These are phyloP conservation scores for Leucogyrophana mollusca DNA, from an alignment of 768 basidiomycete species.

Conservation along the genomic window DNA sequence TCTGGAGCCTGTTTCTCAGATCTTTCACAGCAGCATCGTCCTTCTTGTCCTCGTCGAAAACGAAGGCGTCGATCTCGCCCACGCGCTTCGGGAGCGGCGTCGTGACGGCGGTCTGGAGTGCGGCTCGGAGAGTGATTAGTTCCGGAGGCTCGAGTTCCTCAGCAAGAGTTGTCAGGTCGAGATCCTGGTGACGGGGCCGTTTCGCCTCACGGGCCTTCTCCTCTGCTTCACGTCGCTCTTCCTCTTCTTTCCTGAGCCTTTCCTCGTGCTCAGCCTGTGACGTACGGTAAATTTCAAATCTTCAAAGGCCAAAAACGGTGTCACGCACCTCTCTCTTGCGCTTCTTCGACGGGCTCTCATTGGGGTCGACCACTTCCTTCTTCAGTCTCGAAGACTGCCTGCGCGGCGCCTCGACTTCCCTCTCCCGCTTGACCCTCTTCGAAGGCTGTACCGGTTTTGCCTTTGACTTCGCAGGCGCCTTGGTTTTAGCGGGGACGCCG, in stretches of 20 bases:
- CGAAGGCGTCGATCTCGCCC: slow-evolving; percentile 50
- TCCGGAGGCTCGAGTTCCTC: slow-evolving; percentile 48
- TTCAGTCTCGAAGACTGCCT: slow-evolving; percentile 67
- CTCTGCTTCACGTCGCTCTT: slow-evolving; percentile 58
- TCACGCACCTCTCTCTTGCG: slow-evolving; percentile 61
- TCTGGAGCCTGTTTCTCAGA: slow-evolving; percentile 52
- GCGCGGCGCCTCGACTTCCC: slow-evolving; percentile 44
- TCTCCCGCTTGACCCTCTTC: slow-evolving; percentile 55
- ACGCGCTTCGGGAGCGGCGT: slow-evolving; percentile 36
- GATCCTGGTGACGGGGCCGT: slow-evolving; percentile 64
- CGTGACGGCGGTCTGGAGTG: slow-evolving; percentile 41
- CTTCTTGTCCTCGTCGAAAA: slow-evolving; percentile 44
- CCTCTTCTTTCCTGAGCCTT: slow-evolving; percentile 52
- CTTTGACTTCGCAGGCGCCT: slow-evolving; percentile 35
- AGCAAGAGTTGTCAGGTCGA: slow-evolving; percentile 56
- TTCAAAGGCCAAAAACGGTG: neutral
- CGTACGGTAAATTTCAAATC: neutral
- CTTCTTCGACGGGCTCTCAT: slow-evolving; percentile 65
- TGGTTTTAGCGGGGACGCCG: slow-evolving; percentile 40
- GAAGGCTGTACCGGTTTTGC: slow-evolving; percentile 63
- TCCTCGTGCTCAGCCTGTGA: slow-evolving; percentile 50
- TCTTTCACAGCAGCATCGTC: slow-evolving; percentile 50
- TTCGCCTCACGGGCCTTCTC: slow-evolving; percentile 63
- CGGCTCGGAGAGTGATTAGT: slow-evolving; percentile 41
- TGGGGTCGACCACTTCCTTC: slow-evolving; percentile 46